Evolutionary conservation across 2,329 filamentous ascomycete species (phyloP), one percentile per base, ranked within the genome.

Genomic region (Beauveria brongniartii): DNA sequence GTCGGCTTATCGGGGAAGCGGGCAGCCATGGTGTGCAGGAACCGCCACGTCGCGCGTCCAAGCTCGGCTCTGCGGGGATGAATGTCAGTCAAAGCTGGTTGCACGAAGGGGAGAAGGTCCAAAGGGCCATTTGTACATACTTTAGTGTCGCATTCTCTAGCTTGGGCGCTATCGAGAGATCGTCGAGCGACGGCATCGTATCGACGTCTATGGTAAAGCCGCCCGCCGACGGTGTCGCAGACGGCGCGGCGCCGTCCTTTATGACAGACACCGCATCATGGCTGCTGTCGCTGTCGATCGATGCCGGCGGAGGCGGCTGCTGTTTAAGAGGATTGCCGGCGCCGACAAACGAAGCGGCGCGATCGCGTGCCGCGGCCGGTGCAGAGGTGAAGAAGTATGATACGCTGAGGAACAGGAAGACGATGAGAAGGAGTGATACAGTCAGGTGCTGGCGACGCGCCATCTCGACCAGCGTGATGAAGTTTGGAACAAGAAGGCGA

Each of bases 141-240:
- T 93, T 94, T 59, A 85, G 78, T 7, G 90, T 94, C 63, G 88
- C 89, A 74, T 94, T 94, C 69, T 90, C 90, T 58, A 94, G 78
- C 74, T 91, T 92, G 1, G 89, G 87, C 55, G 90, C 90, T 68
- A 92, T 93, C 3, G 86, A 87, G 60, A 84, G 84, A 61, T 89
- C 89, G 20, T 80, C 79, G 24, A 91, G 77, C 28, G 76, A 72
- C 1, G 82, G 74, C 30, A 83, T 66, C 34, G 70, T 66, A 41
- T 71, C 71, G 34, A 83, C 67, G 58, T 78, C 78, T 24, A 78
- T 65, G 20, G 63, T 62, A 65, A 75, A 74, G 1, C 57, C 20
- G 24, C 24, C 47, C 40, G 69, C 65, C 20, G 69, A 63, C 62
- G 66, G 66, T 57, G 69, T 63, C 47, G 64, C 63, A 5, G 55